phyloP scores from a whole-genome alignment of 139 green algal genomes.

The Chlamydomonas sp. region DNA sequence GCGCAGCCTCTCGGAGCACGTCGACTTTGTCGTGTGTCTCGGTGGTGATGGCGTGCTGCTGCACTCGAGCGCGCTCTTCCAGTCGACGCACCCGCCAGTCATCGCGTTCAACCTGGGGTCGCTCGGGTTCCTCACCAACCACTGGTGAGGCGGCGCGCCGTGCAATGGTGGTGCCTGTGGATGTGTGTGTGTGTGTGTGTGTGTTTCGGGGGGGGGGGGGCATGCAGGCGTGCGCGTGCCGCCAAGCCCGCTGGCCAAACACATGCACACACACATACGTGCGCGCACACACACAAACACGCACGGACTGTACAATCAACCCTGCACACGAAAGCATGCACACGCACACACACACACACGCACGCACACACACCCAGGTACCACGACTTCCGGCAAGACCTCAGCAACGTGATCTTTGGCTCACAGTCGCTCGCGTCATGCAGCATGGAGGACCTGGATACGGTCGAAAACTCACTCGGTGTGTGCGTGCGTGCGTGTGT shows the following conservation, averaged over 20 bases:
- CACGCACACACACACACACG: too few species aligned
- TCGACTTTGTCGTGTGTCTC: constrained; percentile 96
- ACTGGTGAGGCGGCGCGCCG: too few species aligned
- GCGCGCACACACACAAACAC: too few species aligned
- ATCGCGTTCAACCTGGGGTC: constrained; percentile 95
- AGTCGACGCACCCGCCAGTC: constrained; percentile 49
- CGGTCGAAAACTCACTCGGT: constrained; percentile 22
- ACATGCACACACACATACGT: too few species aligned
- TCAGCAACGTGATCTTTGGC: constrained; percentile 76
- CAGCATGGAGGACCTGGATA: constrained; percentile 31
- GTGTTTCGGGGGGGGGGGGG: too few species aligned
- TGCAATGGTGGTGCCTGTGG: too few species aligned
- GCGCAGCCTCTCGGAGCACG: constrained; percentile 51
- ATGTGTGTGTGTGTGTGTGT: too few species aligned
- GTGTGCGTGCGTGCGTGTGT: neutral
- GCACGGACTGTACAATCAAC: too few species aligned
- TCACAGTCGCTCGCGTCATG: constrained; percentile 50
- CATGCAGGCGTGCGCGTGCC: too few species aligned
- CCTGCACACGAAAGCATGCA: too few species aligned
- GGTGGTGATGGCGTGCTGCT: constrained; percentile 95
- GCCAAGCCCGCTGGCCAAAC: too few species aligned
- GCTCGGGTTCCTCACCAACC: constrained; percentile 94
- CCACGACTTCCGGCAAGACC: constrained; percentile 56
- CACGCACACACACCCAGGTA: too few species aligned
- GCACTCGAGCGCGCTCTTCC: constrained; percentile 82